Evolutionary conservation across 768 basidiomycete species (phyloP), one percentile per base, ranked within the genome.

Genomic region (Russula virescens): DNA sequence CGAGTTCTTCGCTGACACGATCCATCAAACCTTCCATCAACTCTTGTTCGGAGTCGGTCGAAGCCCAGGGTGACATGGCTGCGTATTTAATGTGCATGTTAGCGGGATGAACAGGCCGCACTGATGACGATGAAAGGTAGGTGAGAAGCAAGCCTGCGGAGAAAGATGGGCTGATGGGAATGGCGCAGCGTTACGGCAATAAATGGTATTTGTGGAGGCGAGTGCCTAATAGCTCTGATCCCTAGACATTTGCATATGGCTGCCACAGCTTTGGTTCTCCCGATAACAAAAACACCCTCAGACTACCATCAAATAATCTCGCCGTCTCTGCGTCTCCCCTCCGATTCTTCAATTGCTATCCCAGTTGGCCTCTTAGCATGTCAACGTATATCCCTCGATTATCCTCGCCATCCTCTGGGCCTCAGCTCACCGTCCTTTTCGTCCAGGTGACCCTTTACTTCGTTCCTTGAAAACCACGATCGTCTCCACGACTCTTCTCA

Each of bases 311-410:
- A 81, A 58, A 81, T 89, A 28, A 69, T 86, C 60, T 87, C 86
- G 5, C 76, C 81, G 6, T 80, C 81, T 18, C 75, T 90, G 14
- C 72, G 61, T 35, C 71, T 89, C 54, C 81, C 86, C n/a, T 73
- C 78, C 21, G 79, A 84, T 59, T 74, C 78, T 25, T 72, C 73
- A 35, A 63, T 75, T 7, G 72, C 86, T 19, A 79, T 88, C 43
- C 88, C 88, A 42, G 89, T 92, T 43, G 90, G 90, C 49, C 77
- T 91, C 18, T 76, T 93, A 31, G 84, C 88, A 19, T 92, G 90
- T 71, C 89, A 91, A 79, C 85, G 88, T 88, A 75, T 68, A 75
- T 61, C 42, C 63, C 49, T 52, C 42, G 28, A 65, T 45, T 57
- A 55, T n/a, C 23, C 38, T 49, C 26, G 4, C 28, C 34, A 35